Evolutionary conservation across 805 yeast species (phyloP).

Genomic region (Spathaspora girioi): DNA sequence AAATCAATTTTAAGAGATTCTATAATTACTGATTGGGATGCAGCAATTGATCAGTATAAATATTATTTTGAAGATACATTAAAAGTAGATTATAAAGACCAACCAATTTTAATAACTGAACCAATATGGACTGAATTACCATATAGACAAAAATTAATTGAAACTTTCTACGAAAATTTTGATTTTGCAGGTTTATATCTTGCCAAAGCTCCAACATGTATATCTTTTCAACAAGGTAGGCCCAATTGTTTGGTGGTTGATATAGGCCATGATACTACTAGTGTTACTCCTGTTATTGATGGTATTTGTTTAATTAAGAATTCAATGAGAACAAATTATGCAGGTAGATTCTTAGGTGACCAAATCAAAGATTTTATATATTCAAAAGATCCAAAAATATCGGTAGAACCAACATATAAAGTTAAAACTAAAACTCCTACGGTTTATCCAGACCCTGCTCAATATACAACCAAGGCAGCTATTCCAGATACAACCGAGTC

Average conservation of each 20-base stretch:
- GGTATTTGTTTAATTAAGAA: constrained; percentile 72
- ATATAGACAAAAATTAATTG: constrained; percentile 68
- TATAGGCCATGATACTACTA: constrained; percentile 72
- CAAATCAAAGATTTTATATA: constrained; percentile 44
- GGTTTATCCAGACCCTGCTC: constrained; percentile 29
- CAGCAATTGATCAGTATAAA: constrained; percentile 69
- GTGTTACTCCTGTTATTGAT: constrained; percentile 80
- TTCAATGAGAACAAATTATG: constrained; percentile 66
- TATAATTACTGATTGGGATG: constrained; percentile 79
- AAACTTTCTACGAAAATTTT: constrained; percentile 63
- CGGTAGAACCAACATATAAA: constrained; percentile 38
- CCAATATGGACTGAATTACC: constrained; percentile 76
- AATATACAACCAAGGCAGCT: constrained; percentile 17
- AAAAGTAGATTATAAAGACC: constrained; percentile 54
- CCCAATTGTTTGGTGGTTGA: constrained; percentile 86
- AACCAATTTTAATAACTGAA: constrained; percentile 80
- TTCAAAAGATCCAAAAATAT: constrained; percentile 20
- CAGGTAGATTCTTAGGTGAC: constrained; percentile 64
- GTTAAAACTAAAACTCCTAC: constrained; percentile 44
- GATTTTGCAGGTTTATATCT: constrained; percentile 77
- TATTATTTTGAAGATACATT: constrained; percentile 52
- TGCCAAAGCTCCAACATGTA: constrained; percentile 82
- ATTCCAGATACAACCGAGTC: constrained; percentile 40
- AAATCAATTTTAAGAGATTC: constrained; percentile 60
- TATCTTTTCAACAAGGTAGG: constrained; percentile 84